A percentile compares a stretch with the other conserved stretches of the same genome.
Conservation (phyloP, 768 basidiomycete species). For the Plicaturopsis crispa region DNA sequence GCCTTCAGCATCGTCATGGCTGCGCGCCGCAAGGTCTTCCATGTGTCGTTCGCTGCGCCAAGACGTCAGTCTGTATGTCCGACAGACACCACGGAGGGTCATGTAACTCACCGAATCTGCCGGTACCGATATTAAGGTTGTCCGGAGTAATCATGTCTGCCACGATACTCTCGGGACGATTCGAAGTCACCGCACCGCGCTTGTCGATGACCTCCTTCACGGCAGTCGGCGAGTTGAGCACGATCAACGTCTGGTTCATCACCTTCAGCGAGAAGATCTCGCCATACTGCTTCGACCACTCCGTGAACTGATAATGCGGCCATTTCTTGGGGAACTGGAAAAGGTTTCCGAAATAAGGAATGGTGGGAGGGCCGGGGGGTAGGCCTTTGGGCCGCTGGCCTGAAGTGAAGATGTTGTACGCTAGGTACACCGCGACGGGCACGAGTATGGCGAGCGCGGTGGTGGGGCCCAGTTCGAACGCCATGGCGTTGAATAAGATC, state of each 20-base stretch:
- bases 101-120: constrained; percentile 4
- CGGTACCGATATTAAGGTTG: constrained; percentile 14
- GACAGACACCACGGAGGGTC: too few species aligned
- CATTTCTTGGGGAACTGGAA: constrained; percentile 12
- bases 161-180: constrained; percentile 14
- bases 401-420: not conserved
- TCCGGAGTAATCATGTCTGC: constrained; percentile 11
- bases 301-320: constrained; percentile 8
- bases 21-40: constrained; percentile 15
- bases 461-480: too few species aligned
- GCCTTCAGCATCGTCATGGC: constrained; percentile 7
- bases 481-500: too few species aligned
- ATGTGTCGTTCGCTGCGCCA: constrained; percentile 8
- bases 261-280: constrained; percentile 15
- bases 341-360: constrained; percentile 16
- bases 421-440: constrained; percentile 2
- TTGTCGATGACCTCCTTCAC: constrained; percentile 17
- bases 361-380: constrained; percentile 18
- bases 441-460: too few species aligned
- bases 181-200: constrained; percentile 10
- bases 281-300: constrained; percentile 15
- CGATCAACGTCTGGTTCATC: constrained; percentile 15
- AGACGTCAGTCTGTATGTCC: too few species aligned
- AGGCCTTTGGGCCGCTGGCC: constrained; percentile 10
- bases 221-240: constrained; percentile 12